phyloP scores from a whole-genome alignment of 2,329 filamentous ascomycete genomes.

The Rhinocladiella similis region DNA sequence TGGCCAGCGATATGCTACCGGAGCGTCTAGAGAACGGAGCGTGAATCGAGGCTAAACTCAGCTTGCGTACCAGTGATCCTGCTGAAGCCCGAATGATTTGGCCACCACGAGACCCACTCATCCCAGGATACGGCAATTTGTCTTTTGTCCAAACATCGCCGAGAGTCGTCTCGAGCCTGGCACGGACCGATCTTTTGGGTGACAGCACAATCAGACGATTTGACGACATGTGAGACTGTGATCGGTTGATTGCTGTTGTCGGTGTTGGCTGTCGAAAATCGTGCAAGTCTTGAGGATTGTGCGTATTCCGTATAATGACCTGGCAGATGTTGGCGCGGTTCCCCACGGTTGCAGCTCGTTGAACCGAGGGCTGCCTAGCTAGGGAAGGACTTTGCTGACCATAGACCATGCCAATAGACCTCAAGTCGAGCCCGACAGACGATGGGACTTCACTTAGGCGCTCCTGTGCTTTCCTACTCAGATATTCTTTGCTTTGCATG shows the following conservation, averaged over 20 bases:
- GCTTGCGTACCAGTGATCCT: constrained; percentile 81
- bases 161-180: constrained; percentile 72
- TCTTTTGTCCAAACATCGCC: constrained; percentile 83
- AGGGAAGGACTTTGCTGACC: constrained; percentile 60
- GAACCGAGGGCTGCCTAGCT: constrained; percentile 66
- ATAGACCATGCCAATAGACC: constrained; percentile 72
- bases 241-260: constrained; percentile 63
- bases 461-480: constrained; percentile 4
- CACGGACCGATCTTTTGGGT: constrained; percentile 72
- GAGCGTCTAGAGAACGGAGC: constrained; percentile 74
- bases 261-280: constrained; percentile 37
- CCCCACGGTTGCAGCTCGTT: constrained; percentile 73
- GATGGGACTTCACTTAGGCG: constrained; percentile 51
- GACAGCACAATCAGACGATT: constrained; percentile 69
- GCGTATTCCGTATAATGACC: constrained; percentile 85
- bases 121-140: constrained; percentile 77
- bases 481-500: constrained; percentile 52
- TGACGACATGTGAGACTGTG: constrained; percentile 74
- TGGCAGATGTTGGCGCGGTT: constrained; percentile 68
- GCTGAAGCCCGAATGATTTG: constrained; percentile 75
- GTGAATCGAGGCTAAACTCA: constrained; percentile 79
- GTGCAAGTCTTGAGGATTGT: constrained; percentile 60
- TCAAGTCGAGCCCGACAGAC: constrained; percentile 69
- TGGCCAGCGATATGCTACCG: constrained; percentile 52
- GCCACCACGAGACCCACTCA: constrained; percentile 67